A percentile compares a stretch with the other conserved stretches of the same genome.
These are phyloP conservation scores for Globisporangium rhizosaccharum DNA, from an alignment of 352 stramenopile genomes.

Conservation along the genomic window DNA sequence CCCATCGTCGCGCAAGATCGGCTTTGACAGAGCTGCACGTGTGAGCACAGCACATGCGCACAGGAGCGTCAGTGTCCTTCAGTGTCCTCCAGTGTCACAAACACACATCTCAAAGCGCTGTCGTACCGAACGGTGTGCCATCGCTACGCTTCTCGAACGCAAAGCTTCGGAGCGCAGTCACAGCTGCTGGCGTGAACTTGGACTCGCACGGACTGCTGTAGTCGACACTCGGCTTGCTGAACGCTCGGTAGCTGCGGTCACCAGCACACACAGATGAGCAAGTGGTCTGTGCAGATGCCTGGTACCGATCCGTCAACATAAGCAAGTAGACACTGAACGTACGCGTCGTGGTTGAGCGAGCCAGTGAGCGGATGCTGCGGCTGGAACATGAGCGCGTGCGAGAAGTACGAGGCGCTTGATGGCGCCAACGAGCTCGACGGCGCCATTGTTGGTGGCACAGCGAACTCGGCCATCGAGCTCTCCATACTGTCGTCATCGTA, in stretches of 20 bases:
- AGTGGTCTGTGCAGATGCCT: not conserved
- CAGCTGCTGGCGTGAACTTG: not conserved
- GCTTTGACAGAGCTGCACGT: constrained; percentile 61
- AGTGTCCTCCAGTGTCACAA: no score
- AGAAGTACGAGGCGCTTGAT: constrained; percentile 4
- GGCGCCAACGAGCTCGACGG: constrained; percentile 4
- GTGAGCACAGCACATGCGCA: not conserved
- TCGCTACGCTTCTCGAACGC: constrained; percentile 27
- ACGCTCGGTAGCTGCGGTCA: constrained; percentile 2
- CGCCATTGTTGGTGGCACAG: constrained; percentile 11
- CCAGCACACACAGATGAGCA: not conserved
- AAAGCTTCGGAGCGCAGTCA: constrained; percentile 15
- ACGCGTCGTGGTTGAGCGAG: constrained; percentile 25
- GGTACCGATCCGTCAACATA: no score
- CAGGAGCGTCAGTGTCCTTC: not conserved
- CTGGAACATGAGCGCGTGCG: constrained; percentile 12
- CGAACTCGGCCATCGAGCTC: constrained; percentile 19
- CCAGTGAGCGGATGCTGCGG: constrained; percentile 16
- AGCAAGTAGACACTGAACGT: not conserved
- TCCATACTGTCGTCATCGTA: constrained; percentile 34
- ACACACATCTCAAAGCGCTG: not conserved
- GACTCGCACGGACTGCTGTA: constrained; percentile 1
- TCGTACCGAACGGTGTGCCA: constrained; percentile 34
- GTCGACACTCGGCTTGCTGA: not conserved
- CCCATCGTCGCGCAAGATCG: constrained; percentile 68